Base-by-base conservation (phyloP, 202 grass and related monocot species). In the Brachypodium distachyon region DNA sequence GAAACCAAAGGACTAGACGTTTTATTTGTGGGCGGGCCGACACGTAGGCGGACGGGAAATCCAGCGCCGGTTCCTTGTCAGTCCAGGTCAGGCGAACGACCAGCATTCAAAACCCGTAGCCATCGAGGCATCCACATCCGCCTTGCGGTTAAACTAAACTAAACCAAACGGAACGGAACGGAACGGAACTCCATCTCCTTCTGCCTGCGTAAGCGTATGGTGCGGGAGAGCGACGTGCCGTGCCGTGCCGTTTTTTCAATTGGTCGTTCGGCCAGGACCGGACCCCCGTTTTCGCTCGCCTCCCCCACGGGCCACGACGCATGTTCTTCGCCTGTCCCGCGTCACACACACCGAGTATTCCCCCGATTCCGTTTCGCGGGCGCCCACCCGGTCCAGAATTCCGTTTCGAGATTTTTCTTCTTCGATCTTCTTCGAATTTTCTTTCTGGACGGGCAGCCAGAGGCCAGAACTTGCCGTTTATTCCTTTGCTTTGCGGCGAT, bases 111-210 rank as follows among this genome's bases (percentile, higher is more conserved):
- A 51, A 2, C 6, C 17, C 29, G 7, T 40, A 37, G 53, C 70
- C 77, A 67, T 86, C 77, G 62, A 12, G 57, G 54, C 75, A 61
- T 86, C 77, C 71, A 12, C 70, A 53, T 63, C 71, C 4, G 10
- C 48, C 10, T 8, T 5, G 9, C 3, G 60, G 44, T 80, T 48
- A 80, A 70, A 41, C 51, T 41, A 56, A 25, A 6, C 12, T n/a
- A 7, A 49, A 21, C 18, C 7, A 17, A 17, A 39, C 36, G 13
- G 60, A 36, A 12, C 50, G 19, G 21, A 21, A n/a, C n/a, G n/a
- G n/a, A n/a, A n/a, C n/a, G n/a, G n/a, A n/a, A n/a, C n/a, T n/a
- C n/a, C n/a, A n/a, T n/a, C n/a, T n/a, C n/a, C n/a, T n/a, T n/a
- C n/a, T n/a, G 23, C 41, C 54, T 11, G 76, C 50, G 61, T 26